Percentiles rank a stretch among this genome's conserved stretches.
phyloP scores from a whole-genome alignment of 805 yeast genomes.

The Starmerella powellii region DNA sequence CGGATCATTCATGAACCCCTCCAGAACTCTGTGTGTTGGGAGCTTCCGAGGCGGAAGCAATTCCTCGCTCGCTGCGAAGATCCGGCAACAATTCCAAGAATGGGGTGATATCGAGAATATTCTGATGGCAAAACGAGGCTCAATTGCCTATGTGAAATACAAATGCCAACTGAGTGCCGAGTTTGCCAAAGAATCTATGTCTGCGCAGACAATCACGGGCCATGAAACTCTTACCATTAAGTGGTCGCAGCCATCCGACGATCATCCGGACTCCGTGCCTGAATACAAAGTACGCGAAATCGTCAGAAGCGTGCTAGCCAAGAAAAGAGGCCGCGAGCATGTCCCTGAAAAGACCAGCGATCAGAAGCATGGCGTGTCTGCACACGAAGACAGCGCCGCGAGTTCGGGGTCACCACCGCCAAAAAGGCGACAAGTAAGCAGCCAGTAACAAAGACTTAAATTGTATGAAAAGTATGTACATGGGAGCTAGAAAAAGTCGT shows the following conservation, averaged over 20 bases:
- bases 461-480: no score
- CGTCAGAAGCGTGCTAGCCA: conserved; percentile 1
- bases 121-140: conserved; percentile 46
- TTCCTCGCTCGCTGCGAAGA: conserved; percentile 33
- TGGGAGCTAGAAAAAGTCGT: neutral
- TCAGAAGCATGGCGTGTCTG: no score
- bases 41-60: conserved; percentile 30
- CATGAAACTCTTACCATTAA: conserved; percentile 56
- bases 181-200: conserved; percentile 93
- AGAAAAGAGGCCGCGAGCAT: neutral
- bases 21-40: conserved; percentile 68
- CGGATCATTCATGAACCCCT: conserved; percentile 61
- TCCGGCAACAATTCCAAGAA: conserved; percentile 46
- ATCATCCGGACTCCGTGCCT: neutral
- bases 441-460: no score
- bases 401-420: no score
- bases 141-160: conserved; percentile 70
- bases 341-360: neutral
- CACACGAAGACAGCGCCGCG: no score
- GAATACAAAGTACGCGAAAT: conserved; percentile 5
- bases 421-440: no score
- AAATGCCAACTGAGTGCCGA: conserved; percentile 65
- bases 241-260: conserved; percentile 49
- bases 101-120: conserved; percentile 67
- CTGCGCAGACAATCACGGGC: conserved; percentile 59